Conservation (phyloP, 1,284 basidiomycete genomes). For the Cutaneotrichosporon cutaneum region DNA sequence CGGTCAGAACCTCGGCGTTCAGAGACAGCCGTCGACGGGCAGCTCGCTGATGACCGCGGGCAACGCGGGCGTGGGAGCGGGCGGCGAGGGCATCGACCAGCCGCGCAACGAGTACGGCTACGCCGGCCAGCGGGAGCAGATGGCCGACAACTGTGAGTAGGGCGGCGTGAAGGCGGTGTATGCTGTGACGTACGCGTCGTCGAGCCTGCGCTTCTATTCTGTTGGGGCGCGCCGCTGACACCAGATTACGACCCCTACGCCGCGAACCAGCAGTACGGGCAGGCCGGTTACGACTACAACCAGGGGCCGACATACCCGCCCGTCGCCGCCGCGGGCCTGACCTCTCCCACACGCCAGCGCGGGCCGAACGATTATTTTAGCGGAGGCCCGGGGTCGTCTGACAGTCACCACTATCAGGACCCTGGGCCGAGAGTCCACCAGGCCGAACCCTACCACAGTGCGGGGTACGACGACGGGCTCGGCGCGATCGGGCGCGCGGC, state of each 20-base stretch:
- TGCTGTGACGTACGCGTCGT: background rate
- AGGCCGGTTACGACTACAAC: conserved; percentile 18
- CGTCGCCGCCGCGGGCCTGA: background rate
- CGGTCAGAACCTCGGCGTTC: conserved; percentile 14
- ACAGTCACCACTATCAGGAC: conserved; percentile 10
- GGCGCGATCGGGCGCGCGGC: conserved; percentile 42
- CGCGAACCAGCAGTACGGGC: conserved; percentile 26
- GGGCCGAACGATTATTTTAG: background rate
- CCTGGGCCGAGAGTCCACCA: conserved; percentile 17
- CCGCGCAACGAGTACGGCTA: conserved; percentile 21
- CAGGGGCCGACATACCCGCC: conserved; percentile 15
- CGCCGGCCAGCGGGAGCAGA: conserved; percentile 18
- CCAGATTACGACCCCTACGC: conserved; percentile 18
- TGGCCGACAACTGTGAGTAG: conserved; percentile 10
- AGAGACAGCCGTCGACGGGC: conserved; percentile 16
- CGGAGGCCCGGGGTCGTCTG: conserved; percentile 2
- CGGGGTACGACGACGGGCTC: conserved; percentile 35
- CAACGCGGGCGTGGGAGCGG: conserved; percentile 34
- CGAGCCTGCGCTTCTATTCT: background rate
- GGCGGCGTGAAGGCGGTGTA: background rate
- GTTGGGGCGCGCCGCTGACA: conserved; percentile 8
- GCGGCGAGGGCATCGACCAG: conserved; percentile 36
- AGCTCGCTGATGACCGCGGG: conserved; percentile 28
- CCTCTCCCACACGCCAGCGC: conserved; percentile 1
- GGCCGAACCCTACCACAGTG: background rate